Evolutionary conservation across 345 rosid genomes (phyloP).

Genomic region (Brassica rapa): DNA sequence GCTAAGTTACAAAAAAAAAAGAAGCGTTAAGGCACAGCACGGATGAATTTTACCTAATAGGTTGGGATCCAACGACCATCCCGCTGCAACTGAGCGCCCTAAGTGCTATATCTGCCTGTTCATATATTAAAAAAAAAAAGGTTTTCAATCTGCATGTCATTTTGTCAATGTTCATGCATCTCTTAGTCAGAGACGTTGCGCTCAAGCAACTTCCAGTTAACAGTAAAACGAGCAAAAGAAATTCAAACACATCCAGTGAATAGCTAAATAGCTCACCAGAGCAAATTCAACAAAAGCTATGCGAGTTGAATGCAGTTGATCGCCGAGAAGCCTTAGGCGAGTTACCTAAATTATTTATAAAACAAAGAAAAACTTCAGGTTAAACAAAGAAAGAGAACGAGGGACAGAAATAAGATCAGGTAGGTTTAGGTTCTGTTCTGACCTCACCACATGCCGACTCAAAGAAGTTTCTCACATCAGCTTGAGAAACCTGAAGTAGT

Average conservation of each 20-base stretch:
- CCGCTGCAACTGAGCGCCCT: slow-evolving; percentile 80
- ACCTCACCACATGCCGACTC: slow-evolving; percentile 92
- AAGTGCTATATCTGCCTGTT: slow-evolving; percentile 86
- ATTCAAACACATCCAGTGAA: not conserved
- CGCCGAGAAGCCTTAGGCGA: slow-evolving; percentile 85
- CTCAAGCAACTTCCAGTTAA: not conserved
- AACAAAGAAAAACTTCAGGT: not conserved
- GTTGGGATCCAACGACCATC: slow-evolving; percentile 68
- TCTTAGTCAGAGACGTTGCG: no score
- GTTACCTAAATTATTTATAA: slow-evolving; percentile 53
- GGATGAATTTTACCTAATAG: slow-evolving; percentile 51
- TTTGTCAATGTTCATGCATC: no score
- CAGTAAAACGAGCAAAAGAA: not conserved
- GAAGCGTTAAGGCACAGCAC: not conserved
- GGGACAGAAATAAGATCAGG: not conserved
- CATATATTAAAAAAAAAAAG: slow-evolving; percentile 2
- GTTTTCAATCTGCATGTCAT: not conserved
- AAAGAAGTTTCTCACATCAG: slow-evolving; percentile 75
- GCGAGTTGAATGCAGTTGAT: slow-evolving; percentile 79
- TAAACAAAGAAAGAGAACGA: not conserved
- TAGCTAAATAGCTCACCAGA: slow-evolving; percentile 51
- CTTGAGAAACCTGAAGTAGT: slow-evolving; percentile 64
- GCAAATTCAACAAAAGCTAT: slow-evolving; percentile 92
- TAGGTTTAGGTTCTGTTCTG: slow-evolving; percentile 25
- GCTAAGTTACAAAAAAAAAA: not conserved